These are phyloP conservation scores for Blastomyces parvus DNA, from an alignment of 2,329 filamentous ascomycete species.

Conservation along the genomic window DNA sequence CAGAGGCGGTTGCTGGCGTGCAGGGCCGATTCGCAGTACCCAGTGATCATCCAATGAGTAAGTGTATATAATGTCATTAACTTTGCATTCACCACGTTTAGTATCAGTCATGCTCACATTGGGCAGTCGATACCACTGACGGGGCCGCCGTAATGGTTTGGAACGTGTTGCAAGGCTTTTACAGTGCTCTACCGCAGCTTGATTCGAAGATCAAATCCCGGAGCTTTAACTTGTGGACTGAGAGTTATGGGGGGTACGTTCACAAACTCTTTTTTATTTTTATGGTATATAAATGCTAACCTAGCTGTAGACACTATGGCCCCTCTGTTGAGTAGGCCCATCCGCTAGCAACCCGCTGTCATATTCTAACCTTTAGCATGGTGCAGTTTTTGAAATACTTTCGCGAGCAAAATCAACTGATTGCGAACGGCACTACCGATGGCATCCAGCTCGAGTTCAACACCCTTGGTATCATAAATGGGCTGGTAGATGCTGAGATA, in stretches of 20 bases:
- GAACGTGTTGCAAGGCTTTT: conserved; percentile 48
- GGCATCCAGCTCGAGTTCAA: too few relatives aligned
- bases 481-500: too few relatives aligned
- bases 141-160: conserved; percentile 41
- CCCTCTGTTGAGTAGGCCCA: conserved; percentile 20
- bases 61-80: conserved; percentile 6
- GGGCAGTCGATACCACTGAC: conserved; percentile 42
- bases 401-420: too few relatives aligned
- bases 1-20: conserved; percentile 34
- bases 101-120: neutral
- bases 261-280: neutral
- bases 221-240: conserved; percentile 52
- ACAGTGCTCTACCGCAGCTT: conserved; percentile 40
- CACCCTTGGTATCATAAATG: too few relatives aligned
- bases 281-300: conserved; percentile 16
- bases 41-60: conserved; percentile 32
- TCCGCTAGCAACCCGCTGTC: too few relatives aligned
- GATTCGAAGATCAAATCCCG: conserved; percentile 43
- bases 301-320: conserved; percentile 41
- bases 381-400: too few relatives aligned
- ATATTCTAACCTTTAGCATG: too few relatives aligned
- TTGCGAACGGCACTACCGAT: too few relatives aligned
- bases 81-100: neutral
- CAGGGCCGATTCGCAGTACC: conserved; percentile 43
- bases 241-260: conserved; percentile 42